Evolutionary conservation across 176 grass and related monocot genomes (phyloP).

Genomic region (Ampelocalamus luodianensis): DNA sequence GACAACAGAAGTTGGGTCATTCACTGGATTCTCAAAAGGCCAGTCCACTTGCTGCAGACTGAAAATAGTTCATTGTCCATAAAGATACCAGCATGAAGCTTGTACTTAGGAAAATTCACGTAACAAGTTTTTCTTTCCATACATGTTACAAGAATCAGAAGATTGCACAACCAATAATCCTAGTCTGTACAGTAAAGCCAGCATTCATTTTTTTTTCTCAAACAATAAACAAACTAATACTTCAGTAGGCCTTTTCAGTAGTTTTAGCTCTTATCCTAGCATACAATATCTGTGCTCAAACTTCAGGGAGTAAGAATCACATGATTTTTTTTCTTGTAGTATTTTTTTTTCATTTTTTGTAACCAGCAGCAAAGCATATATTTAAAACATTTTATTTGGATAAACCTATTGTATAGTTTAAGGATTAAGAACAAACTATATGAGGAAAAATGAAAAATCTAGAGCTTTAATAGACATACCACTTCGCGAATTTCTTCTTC

Average conservation of each 20-base stretch:
- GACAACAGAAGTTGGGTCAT: not conserved
- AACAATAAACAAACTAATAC: not conserved
- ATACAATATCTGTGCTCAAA: conserved; percentile 23
- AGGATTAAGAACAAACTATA: not conserved
- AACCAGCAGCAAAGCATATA: conserved; percentile 4
- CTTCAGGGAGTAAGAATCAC: not conserved
- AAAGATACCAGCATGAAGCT: conserved; percentile 21
- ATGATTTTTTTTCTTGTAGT: not conserved
- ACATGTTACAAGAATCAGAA: conserved; percentile 13
- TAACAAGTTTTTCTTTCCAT: not conserved
- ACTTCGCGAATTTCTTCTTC: conserved; percentile 93
- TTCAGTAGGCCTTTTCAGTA: not conserved
- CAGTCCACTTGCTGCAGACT: not conserved
- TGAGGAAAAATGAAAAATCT: not conserved
- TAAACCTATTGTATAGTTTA: conserved; percentile 30
- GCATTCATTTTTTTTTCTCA: not conserved
- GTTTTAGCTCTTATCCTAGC: not conserved
- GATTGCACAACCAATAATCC: not conserved
- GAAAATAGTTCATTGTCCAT: not conserved
- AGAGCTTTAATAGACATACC: conserved; percentile 54
- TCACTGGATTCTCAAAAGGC: not conserved
- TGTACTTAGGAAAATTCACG: not conserved
- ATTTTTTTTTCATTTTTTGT: not conserved
- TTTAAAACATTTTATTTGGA: conserved; percentile 32
- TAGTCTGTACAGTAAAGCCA: not conserved